A percentile compares a stretch with the other conserved stretches of the same genome.
phyloP scores from a whole-genome alignment of 768 basidiomycete genomes.

The Pulveroboletus ravenelii region DNA sequence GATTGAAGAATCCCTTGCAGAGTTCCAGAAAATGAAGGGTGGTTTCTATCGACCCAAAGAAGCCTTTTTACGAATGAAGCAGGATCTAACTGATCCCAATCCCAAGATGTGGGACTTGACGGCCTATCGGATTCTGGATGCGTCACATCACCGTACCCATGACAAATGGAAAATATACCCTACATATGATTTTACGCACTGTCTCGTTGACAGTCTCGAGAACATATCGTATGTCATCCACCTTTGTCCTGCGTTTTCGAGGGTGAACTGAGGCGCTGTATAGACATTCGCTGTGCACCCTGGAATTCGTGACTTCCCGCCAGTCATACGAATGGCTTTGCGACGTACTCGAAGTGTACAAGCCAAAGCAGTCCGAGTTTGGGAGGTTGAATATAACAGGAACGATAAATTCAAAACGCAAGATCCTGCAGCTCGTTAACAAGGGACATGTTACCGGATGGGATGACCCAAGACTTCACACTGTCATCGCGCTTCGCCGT shows the following conservation, averaged over 20 bases:
- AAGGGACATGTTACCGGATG: constrained; percentile 83
- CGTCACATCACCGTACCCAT: constrained; percentile 89
- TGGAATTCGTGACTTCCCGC: constrained; percentile 91
- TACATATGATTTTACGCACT: constrained; percentile 98
- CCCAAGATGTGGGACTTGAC: constrained; percentile 99
- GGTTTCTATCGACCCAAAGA: constrained; percentile 90
- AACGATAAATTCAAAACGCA: constrained; percentile 95
- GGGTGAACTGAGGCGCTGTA: background rate
- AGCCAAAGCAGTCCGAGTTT: constrained; percentile 94
- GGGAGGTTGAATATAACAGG: constrained; percentile 91
- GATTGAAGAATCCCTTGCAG: constrained; percentile 76
- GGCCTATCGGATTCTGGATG: constrained; percentile 88
- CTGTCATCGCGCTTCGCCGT: constrained; percentile 90
- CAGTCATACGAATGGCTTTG: constrained; percentile 99
- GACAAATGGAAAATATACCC: constrained; percentile 97
- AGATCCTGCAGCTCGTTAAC: constrained; percentile 84
- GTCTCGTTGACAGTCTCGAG: constrained; percentile 96
- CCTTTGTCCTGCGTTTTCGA: background rate
- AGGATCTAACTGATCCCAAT: constrained; percentile 86
- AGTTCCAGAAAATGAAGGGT: constrained; percentile 90
- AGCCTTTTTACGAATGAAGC: constrained; percentile 95
- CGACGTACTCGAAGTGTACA: constrained; percentile 95
- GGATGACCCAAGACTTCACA: constrained; percentile 98
- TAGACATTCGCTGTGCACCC: constrained; percentile 95
- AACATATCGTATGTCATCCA: constrained; percentile 84